phyloP scores from a whole-genome alignment of 2,329 filamentous ascomycete species.

The Bertia moriformis region DNA sequence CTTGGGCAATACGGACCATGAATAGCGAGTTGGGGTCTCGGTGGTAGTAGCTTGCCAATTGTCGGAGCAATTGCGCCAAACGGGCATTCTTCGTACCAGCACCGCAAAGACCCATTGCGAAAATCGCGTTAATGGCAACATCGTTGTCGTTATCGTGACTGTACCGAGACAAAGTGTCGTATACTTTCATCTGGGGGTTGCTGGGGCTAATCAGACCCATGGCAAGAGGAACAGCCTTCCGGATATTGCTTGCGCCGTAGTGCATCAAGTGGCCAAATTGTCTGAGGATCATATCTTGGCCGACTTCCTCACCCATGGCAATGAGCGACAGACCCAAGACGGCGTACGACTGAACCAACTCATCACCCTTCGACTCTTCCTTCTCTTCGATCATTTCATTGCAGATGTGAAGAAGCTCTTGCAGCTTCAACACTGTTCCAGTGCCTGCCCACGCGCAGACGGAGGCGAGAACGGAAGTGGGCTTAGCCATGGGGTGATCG shows the following conservation, averaged over 20 bases:
- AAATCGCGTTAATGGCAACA: slow-evolving; percentile 95
- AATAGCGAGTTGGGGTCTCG: slow-evolving; percentile 90
- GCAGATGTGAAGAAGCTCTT: slow-evolving; percentile 93
- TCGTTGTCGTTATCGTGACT: slow-evolving; percentile 98
- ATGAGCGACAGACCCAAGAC: slow-evolving; percentile 88
- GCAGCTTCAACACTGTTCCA: slow-evolving; percentile 89
- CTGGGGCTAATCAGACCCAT: slow-evolving; percentile 95
- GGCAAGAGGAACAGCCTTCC: slow-evolving; percentile 84
- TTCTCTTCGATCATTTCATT: slow-evolving; percentile 93
- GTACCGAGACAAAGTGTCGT: slow-evolving; percentile 93
- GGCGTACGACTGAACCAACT: slow-evolving; percentile 88
- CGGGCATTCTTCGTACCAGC: slow-evolving; percentile 97
- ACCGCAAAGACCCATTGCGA: slow-evolving; percentile 93
- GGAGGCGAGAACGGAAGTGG: slow-evolving; percentile 85
- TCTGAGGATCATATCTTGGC: slow-evolving; percentile 94
- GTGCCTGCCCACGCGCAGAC: slow-evolving; percentile 98
- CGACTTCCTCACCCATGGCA: slow-evolving; percentile 95
- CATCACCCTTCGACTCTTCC: slow-evolving; percentile 88
- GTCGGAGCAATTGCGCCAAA: slow-evolving; percentile 81
- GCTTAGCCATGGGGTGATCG: slow-evolving; percentile 90
- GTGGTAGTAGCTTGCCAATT: slow-evolving; percentile 96
- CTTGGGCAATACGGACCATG: slow-evolving; percentile 98
- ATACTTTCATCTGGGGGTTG: slow-evolving; percentile 99
- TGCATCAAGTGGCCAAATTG: slow-evolving; percentile 99
- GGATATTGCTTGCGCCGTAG: slow-evolving; percentile 93